phyloP scores from a whole-genome alignment of 2,329 filamentous ascomycete genomes.

The Aureobasidium namibiae region DNA sequence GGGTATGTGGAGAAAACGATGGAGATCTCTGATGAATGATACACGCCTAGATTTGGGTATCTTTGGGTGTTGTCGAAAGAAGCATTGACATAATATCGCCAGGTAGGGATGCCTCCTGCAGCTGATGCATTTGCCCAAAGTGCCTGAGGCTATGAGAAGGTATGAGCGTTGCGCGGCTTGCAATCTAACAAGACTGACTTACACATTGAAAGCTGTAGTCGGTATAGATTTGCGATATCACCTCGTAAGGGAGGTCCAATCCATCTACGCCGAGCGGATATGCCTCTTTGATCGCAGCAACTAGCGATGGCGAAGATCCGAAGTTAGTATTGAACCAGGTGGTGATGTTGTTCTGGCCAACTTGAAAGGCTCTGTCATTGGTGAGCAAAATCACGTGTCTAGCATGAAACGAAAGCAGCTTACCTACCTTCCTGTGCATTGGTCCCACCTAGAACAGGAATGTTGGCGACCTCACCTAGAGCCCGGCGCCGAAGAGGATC shows the following conservation, averaged over 20 bases:
- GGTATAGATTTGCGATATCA: slow-evolving; percentile 22
- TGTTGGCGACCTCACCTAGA: slow-evolving; percentile 24
- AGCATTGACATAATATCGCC: slow-evolving; percentile 32
- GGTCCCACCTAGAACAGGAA: slow-evolving; percentile 28
- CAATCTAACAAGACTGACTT: not conserved
- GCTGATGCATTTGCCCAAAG: slow-evolving; percentile 24
- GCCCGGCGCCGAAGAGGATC: slow-evolving; percentile 22
- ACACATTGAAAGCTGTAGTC: slow-evolving; percentile 24
- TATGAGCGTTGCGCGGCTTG: not conserved
- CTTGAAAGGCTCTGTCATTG: slow-evolving; percentile 22
- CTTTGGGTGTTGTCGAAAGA: slow-evolving; percentile 26
- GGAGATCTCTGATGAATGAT: slow-evolving; percentile 28
- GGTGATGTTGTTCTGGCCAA: slow-evolving; percentile 21
- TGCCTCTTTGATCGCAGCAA: slow-evolving; percentile 20
- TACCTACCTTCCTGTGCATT: slow-evolving; percentile 29
- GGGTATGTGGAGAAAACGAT: slow-evolving; percentile 29
- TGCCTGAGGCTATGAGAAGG: slow-evolving; percentile 14
- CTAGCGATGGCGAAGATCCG: slow-evolving; percentile 18
- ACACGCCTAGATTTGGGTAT: slow-evolving; percentile 25
- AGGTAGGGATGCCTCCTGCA: slow-evolving; percentile 24
- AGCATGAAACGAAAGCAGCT: not conserved
- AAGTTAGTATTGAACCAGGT: slow-evolving; percentile 17
- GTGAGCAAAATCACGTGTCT: not conserved
- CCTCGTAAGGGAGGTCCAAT: slow-evolving; percentile 20
- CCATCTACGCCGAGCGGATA: slow-evolving; percentile 21